Evolutionary conservation across 2,329 filamentous ascomycete genomes (phyloP), one percentile per base, ranked within the genome.

Genomic region (Albophoma yamanashiensis): DNA sequence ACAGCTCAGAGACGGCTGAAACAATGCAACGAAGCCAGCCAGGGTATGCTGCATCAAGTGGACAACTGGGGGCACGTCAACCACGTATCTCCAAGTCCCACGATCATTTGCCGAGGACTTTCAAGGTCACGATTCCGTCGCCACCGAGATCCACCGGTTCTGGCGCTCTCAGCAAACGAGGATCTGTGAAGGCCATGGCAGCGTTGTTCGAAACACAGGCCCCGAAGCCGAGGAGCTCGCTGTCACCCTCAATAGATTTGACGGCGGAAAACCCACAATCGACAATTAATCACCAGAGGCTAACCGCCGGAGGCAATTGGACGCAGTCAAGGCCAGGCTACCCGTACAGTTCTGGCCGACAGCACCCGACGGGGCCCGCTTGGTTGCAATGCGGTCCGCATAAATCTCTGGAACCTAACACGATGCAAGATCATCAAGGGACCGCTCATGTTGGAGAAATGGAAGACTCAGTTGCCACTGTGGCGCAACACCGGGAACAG

Each of bases 151-250:
- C 66, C 42, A 66, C 62, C 17, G 57, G 66, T 42, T 61, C 64
- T 2, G 64, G 63, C 9, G 62, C 62, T 1, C 60, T 66, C 5
- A 67, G 59, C 31, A 76, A 70, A 27, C 63, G 59, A 61, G 66
- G 67, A 25, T 68, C 71, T 3, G 80, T 82, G 15, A 79, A 71
- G 64, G 79, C 78, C 2, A 81, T 84, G 73, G 76, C 80, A 4
- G 80, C 80, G 42, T 74, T 77, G 66, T 82, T 82, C 66, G 79
- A 84, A 62, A 74, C 65, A 9, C 65, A 66, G 17, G 61, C 64
- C 9, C 38, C 42, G 47, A 55, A 59, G 7, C 60, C 58, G 7
- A 60, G 27, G 25, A 42, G 12, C n/a, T 20, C 50, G 8, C 11
- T n/a, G 7, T 45, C 47, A 27, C 39, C 45, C 15, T 15, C 15